phyloP scores from a whole-genome alignment of 192 early-diverging fungal species.

The Glomus cerebriforme region DNA sequence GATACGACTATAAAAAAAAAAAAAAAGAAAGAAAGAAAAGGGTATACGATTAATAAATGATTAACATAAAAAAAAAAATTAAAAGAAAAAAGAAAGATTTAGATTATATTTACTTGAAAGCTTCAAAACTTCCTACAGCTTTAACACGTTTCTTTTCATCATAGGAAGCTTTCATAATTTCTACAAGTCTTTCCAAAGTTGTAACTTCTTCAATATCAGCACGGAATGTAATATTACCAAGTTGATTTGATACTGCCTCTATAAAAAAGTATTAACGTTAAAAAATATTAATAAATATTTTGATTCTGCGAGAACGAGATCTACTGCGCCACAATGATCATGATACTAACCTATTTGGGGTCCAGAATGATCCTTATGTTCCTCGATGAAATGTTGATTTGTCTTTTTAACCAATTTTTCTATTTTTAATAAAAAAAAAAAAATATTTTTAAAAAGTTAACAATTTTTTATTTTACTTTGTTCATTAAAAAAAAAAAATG shows the following conservation, averaged over 20 bases:
- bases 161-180: slow-evolving; percentile 2
- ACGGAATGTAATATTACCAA: not conserved
- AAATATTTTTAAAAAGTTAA: too few species aligned
- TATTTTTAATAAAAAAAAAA: not conserved
- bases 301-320: not conserved
- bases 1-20: not conserved
- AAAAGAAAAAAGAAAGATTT: too few species aligned
- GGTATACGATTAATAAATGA: too few species aligned
- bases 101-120: slow-evolving; percentile 1
- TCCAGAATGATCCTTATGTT: not conserved
- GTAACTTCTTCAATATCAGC: slow-evolving; percentile 13
- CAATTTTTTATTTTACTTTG: too few species aligned
- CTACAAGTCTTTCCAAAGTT: not conserved
- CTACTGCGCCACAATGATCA: too few species aligned
- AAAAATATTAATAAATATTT: not conserved
- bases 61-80: not conserved
- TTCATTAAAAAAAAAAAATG: too few species aligned
- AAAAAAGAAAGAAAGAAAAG: too few species aligned
- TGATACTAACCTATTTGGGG: not conserved
- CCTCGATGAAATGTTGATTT: not conserved
- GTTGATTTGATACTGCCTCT: not conserved
- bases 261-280: not conserved
- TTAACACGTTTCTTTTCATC: slow-evolving; percentile 5
- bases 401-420: not conserved
- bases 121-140: not conserved